These are phyloP conservation scores for Albizia julibrissin DNA, from an alignment of 306 rosid genomes.

Conservation along the genomic window DNA sequence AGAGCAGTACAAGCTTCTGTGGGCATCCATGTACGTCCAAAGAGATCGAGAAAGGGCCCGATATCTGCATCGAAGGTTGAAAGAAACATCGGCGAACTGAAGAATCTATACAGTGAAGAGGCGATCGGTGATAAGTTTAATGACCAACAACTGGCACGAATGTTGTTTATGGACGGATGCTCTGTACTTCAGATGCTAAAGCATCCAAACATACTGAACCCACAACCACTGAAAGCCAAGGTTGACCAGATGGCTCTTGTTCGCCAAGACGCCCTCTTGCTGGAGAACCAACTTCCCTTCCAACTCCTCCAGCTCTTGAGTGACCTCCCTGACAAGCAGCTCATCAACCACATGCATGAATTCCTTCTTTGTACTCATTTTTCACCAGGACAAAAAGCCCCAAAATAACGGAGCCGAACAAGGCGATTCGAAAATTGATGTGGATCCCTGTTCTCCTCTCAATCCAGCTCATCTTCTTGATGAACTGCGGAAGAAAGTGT, in stretches of 20 bases:
- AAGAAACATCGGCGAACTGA: not conserved
- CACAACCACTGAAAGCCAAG: not conserved
- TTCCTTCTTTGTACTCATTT: not conserved
- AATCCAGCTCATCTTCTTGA: not conserved
- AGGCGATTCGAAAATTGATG: no score
- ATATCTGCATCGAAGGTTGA: not conserved
- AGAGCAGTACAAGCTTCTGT: constrained; percentile 18
- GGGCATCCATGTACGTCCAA: not conserved
- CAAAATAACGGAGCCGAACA: no score
- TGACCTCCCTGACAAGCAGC: not conserved
- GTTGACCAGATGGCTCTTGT: not conserved
- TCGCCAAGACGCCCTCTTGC: not conserved
- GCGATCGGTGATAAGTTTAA: not conserved
- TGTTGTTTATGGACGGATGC: constrained; percentile 2
- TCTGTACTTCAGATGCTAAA: not conserved
- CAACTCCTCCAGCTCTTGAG: not conserved
- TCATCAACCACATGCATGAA: not conserved
- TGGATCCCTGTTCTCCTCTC: no score
- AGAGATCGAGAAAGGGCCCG: not conserved
- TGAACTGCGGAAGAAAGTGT: not conserved
- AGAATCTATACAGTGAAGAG: not conserved
- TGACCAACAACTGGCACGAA: not conserved
- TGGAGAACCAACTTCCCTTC: constrained; percentile 10
- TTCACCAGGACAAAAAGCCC: not conserved
- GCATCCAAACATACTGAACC: not conserved